phyloP scores from a whole-genome alignment of 2,329 filamentous ascomycete species.

The Metarhizium anisopliae region DNA sequence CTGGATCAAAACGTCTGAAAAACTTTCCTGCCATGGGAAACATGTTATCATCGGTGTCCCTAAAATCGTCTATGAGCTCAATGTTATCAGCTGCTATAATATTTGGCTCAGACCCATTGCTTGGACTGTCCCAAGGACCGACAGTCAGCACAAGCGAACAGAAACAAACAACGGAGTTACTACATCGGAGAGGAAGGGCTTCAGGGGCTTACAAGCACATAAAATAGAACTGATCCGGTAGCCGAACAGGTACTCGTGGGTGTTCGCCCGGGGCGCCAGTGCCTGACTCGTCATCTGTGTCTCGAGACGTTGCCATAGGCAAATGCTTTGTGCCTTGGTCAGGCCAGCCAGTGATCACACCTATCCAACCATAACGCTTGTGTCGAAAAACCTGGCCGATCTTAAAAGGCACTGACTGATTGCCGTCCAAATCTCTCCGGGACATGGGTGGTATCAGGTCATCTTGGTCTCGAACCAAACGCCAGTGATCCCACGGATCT shows the following conservation, averaged over 20 bases:
- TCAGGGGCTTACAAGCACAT: slow-evolving; percentile 65
- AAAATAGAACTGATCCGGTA: slow-evolving; percentile 51
- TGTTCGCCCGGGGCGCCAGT: slow-evolving; percentile 14
- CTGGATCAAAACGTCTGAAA: too few species aligned
- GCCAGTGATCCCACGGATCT: slow-evolving; percentile 21
- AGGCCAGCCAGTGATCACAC: slow-evolving; percentile 88
- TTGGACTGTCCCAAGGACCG: slow-evolving; percentile 13
- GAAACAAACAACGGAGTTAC: background rate
- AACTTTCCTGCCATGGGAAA: too few species aligned
- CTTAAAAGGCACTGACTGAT: slow-evolving; percentile 36
- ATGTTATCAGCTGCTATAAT: slow-evolving; percentile 65
- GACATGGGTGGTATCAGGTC: slow-evolving; percentile 26
- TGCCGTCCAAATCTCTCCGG: slow-evolving; percentile 17
- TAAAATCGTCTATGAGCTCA: slow-evolving; percentile 41
- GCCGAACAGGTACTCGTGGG: slow-evolving; percentile 11
- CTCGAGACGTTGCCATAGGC: slow-evolving; percentile 16
- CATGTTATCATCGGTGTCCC: too few species aligned
- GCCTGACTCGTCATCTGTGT: slow-evolving; percentile 17
- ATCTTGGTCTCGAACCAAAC: slow-evolving; percentile 35
- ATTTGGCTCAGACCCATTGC: too few species aligned
- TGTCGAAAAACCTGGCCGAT: slow-evolving; percentile 84
- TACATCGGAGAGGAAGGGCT: background rate
- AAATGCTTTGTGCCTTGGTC: slow-evolving; percentile 28
- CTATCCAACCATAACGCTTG: slow-evolving; percentile 68
- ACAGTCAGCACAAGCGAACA: background rate